These are phyloP conservation scores for Globisporangium viniferum DNA, from an alignment of 352 stramenopile genomes.

Conservation along the genomic window DNA sequence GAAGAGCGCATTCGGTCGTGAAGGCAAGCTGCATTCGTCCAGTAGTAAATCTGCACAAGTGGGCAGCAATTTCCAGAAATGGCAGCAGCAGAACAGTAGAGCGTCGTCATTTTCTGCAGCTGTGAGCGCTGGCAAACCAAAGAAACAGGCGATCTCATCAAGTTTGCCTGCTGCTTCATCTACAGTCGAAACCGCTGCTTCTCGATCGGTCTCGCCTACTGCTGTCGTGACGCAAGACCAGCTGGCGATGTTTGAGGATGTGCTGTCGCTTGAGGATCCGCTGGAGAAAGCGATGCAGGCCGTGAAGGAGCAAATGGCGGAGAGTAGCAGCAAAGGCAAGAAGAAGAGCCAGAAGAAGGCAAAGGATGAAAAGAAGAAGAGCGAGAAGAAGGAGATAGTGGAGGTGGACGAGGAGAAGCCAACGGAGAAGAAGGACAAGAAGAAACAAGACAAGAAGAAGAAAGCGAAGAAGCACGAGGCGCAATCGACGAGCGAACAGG, in stretches of 20 bases:
- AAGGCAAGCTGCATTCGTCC: not conserved
- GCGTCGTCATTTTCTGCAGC: not conserved
- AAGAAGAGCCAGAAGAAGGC: slow-evolving; percentile 10
- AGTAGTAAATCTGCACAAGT: not conserved
- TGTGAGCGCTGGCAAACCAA: not conserved
- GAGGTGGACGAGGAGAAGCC: not conserved
- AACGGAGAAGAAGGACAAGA: not conserved
- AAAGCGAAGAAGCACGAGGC: not conserved
- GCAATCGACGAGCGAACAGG: not conserved
- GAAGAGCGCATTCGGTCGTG: not conserved
- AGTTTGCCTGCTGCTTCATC: too few relatives aligned
- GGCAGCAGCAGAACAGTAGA: not conserved
- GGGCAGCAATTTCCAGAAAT: not conserved
- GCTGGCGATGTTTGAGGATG: slow-evolving; percentile 6
- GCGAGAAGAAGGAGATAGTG: not conserved
- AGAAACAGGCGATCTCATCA: not conserved
- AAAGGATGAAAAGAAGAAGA: slow-evolving; percentile 5
- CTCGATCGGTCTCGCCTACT: not conserved
- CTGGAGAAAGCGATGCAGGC: slow-evolving; percentile 34
- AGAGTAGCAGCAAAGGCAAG: slow-evolving; percentile 8
- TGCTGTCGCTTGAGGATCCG: slow-evolving; percentile 20
- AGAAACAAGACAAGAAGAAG: not conserved
- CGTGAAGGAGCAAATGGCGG: slow-evolving; percentile 30
- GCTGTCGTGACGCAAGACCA: slow-evolving; percentile 16
- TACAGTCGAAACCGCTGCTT: too few relatives aligned